Evolutionary conservation across 2,329 filamentous ascomycete genomes (phyloP), one percentile per base, ranked within the genome.

Genomic region (Gnomoniopsis smithogilvyi): DNA sequence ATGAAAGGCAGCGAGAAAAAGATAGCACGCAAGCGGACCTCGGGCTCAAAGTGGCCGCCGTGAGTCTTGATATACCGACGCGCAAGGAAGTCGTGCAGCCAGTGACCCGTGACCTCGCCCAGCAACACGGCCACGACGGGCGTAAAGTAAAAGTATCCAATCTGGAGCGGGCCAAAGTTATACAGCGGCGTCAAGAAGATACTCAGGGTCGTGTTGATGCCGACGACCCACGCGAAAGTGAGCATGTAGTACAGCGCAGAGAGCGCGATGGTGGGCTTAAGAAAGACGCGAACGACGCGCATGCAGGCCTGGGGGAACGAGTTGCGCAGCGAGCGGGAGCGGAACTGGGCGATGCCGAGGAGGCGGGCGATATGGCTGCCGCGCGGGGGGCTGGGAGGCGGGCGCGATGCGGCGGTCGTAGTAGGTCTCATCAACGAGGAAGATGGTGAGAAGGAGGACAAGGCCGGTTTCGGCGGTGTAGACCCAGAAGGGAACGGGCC

Each of bases 91-190:
- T 86, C 82, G 67, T 86, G 80, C 6, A 85, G 70, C 76, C 76
- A 84, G 68, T 85, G 83, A 6, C 83, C 83, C 3, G 72, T 67
- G 0, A 79, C 57, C 70, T 84, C 81, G 26, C 82, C 84, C 0
- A 86, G 68, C 15, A 83, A 66, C 3, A 79, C 77, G 3, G 77
- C 83, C 1, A 84, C 76, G 26, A 86, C 75, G 2, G 80, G 80
- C 0, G 81, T 80, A 67, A 86, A 85, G 70, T 86, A 85, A 66
- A 86, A 83, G 68, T 68, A 77, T 64, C 79, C 82, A 51, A 84
- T 79, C 54, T 79, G 73, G 49, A 75, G 75, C 0, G 76, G 73
- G 0, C 75, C 77, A 65, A 84, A 82, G 12, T 74, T 73, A 65
- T 84, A 83, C 3, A 80, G 68, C 0, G 77, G 76, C 1, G 73